Conservation (phyloP, 2,329 filamentous ascomycete genomes). For the Coniochaeta sp. region DNA sequence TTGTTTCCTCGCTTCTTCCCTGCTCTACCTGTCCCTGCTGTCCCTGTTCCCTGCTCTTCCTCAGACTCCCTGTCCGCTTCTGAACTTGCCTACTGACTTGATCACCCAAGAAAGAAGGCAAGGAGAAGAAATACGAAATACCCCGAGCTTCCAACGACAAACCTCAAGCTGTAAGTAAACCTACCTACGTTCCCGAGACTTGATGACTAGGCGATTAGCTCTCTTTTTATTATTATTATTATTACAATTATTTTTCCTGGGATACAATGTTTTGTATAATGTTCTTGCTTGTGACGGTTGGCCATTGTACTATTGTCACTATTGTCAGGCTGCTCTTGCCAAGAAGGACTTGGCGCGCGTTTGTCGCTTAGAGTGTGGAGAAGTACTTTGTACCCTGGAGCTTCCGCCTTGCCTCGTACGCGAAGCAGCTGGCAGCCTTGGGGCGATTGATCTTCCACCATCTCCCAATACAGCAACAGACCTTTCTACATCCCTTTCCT, state of each 20-base stretch:
- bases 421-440: slow-evolving; percentile 1
- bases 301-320: no score
- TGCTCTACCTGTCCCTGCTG: neutral
- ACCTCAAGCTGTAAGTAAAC: neutral
- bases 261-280: no score
- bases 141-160: neutral
- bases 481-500: neutral
- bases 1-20: neutral
- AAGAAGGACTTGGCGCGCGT: neutral
- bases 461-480: slow-evolving; percentile 4
- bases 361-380: neutral
- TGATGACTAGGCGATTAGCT: neutral
- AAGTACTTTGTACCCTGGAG: neutral
- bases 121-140: neutral
- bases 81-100: neutral
- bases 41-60: neutral
- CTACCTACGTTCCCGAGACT: neutral
- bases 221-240: neutral
- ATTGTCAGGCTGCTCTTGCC: neutral
- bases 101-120: neutral
- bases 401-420: slow-evolving; percentile 1
- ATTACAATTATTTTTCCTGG: neutral
- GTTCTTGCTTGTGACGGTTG: no score
- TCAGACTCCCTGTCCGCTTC: neutral
- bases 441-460: neutral